phyloP scores from a whole-genome alignment of 139 green algal genomes.

The Coelastrella sp. region DNA sequence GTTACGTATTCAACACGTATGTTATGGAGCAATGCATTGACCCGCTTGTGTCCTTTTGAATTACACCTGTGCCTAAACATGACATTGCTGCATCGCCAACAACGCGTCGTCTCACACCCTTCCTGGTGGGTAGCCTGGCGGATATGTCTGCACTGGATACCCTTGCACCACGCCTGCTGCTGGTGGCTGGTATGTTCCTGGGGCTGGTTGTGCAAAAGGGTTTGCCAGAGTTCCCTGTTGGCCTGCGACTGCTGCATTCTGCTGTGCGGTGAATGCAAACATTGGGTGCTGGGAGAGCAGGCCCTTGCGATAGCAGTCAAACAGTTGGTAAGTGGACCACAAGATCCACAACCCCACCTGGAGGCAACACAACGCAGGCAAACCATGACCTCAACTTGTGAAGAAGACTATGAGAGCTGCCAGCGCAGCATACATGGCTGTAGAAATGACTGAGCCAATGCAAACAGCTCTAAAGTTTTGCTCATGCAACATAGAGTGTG shows the following conservation, averaged over 20 bases:
- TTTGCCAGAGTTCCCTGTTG: background rate
- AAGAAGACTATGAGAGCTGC: background rate
- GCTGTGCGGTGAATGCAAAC: conserved; percentile 58
- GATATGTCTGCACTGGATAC: conserved; percentile 19
- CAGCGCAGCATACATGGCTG: background rate
- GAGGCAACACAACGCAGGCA: background rate
- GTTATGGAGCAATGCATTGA: too few species aligned
- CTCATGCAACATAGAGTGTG: too few species aligned
- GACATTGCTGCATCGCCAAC: too few species aligned
- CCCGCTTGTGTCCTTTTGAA: too few species aligned
- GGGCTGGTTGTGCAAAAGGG: background rate
- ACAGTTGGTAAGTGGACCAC: conserved; percentile 60
- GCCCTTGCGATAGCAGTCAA: conserved; percentile 47
- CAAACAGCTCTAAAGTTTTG: too few species aligned
- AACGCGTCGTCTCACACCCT: background rate
- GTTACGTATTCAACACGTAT: too few species aligned
- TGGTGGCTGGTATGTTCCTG: conserved; percentile 15
- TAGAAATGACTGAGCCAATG: too few species aligned
- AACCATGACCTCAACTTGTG: background rate
- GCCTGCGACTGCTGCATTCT: conserved; percentile 22
- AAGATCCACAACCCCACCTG: conserved; percentile 66
- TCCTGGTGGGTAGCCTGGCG: background rate
- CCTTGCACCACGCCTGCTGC: conserved; percentile 3
- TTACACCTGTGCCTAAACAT: too few species aligned
- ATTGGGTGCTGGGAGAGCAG: conserved; percentile 67